A percentile compares a stretch with the other conserved stretches of the same genome.
phyloP scores from a whole-genome alignment of 371 early-diverging fungal genomes.

The Mycotypha africana region DNA sequence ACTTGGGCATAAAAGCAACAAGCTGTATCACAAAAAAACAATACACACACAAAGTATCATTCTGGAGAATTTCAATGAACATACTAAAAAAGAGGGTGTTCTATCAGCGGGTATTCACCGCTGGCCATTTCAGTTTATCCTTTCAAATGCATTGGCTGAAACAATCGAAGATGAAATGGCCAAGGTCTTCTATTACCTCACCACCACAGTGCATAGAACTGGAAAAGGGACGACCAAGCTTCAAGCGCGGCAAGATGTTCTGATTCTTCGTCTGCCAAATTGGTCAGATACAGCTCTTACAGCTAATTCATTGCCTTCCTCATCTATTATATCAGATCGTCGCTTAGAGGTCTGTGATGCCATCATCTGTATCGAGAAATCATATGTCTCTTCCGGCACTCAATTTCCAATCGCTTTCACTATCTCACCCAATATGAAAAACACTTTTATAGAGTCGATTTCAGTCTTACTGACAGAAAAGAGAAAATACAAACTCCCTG shows the following conservation, averaged over 20 bases:
- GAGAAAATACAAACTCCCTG: constrained; percentile 22
- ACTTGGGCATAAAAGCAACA: constrained; percentile 33
- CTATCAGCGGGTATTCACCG: constrained; percentile 20
- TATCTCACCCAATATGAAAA: constrained; percentile 20
- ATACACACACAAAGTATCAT: constrained; percentile 42
- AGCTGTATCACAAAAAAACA: constrained; percentile 36
- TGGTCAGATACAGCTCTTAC: constrained; percentile 24
- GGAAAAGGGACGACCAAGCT: constrained; percentile 22
- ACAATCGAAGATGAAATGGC: constrained; percentile 34
- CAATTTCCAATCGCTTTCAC: constrained; percentile 21
- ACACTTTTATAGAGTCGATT: constrained; percentile 22
- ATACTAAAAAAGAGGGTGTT: constrained; percentile 11
- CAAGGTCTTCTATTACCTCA: constrained; percentile 24
- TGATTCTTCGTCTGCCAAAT: constrained; percentile 20
- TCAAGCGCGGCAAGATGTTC: constrained; percentile 16
- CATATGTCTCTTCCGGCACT: constrained; percentile 26
- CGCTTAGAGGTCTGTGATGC: constrained; percentile 21
- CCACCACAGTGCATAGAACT: constrained; percentile 23
- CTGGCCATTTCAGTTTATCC: constrained; percentile 31
- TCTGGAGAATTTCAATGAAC: constrained; percentile 18
- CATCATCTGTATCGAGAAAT: constrained; percentile 25
- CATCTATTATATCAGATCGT: constrained; percentile 21
- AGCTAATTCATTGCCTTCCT: constrained; percentile 20
- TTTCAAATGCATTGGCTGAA: constrained; percentile 24
- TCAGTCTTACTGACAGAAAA: constrained; percentile 24